These are phyloP conservation scores for Globisporangium paddicum DNA, from an alignment of 352 stramenopile species.

Conservation along the genomic window DNA sequence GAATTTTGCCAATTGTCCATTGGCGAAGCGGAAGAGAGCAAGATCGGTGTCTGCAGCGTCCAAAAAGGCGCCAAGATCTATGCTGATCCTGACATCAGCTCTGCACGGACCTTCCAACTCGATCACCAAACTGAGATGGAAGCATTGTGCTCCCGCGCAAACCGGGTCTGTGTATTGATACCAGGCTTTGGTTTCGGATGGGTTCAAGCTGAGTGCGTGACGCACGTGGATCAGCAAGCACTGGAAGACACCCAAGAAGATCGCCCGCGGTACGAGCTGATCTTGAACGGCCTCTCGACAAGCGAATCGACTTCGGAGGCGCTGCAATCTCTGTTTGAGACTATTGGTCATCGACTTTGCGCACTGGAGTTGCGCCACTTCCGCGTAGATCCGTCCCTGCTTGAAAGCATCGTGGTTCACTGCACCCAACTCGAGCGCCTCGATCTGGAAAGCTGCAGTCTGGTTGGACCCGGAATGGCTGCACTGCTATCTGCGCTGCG, in stretches of 20 bases:
- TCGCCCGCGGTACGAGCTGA: slow-evolving; percentile 5
- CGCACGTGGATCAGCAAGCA: background rate
- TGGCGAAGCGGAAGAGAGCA: background rate
- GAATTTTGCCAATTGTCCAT: background rate
- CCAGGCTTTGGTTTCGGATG: slow-evolving; percentile 10
- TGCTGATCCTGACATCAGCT: background rate
- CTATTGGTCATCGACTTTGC: slow-evolving; percentile 3
- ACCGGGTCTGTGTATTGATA: slow-evolving; percentile 2
- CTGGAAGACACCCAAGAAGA: background rate
- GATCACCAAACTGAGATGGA: slow-evolving; percentile 1
- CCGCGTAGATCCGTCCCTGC: background rate
- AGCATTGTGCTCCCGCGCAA: background rate
- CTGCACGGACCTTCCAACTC: background rate
- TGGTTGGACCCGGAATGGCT: background rate
- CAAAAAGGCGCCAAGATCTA: background rate
- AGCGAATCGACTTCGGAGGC: slow-evolving; percentile 5
- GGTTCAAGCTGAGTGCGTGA: background rate
- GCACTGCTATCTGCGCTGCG: background rate
- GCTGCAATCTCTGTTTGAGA: background rate
- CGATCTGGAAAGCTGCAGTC: slow-evolving; percentile 7
- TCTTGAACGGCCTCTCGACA: background rate
- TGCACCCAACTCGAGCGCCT: slow-evolving; percentile 7
- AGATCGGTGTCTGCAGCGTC: background rate
- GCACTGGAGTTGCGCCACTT: slow-evolving; percentile 6
- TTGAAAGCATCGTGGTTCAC: background rate